Percentiles rank a stretch among this genome's conserved stretches.
These are phyloP conservation scores for Teratosphaeria epicoccoides DNA, from an alignment of 2,329 filamentous ascomycete species.

Conservation along the genomic window DNA sequence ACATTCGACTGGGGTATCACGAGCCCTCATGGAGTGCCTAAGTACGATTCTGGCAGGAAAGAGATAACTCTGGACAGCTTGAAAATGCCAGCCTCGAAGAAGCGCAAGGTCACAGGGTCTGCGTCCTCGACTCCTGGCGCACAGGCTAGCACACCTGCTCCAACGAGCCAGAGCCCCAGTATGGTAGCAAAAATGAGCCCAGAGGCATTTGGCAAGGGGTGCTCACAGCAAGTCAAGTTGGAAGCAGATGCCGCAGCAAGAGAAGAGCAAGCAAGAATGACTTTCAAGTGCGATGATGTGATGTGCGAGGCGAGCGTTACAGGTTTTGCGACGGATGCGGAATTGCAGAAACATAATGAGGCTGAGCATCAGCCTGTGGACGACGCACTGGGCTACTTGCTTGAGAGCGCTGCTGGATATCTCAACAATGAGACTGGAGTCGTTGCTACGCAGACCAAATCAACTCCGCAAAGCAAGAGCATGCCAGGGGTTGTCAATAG, in stretches of 20 bases:
- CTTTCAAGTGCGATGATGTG: conserved; percentile 43
- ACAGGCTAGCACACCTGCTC: conserved; percentile 24
- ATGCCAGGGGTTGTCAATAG: not conserved
- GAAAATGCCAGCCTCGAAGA: conserved; percentile 48
- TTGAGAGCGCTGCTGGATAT: conserved; percentile 41
- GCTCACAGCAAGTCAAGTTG: conserved; percentile 21
- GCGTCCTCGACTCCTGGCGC: conserved; percentile 29
- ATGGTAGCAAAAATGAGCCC: conserved; percentile 30
- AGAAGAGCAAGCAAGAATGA: conserved; percentile 20
- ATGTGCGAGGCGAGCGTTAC: conserved; percentile 42
- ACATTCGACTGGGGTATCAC: conserved; percentile 22
- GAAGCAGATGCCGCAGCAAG: conserved; percentile 28
- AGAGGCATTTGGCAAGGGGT: conserved; percentile 29
- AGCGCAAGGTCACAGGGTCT: conserved; percentile 33
- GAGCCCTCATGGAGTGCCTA: conserved; percentile 45
- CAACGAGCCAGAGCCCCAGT: conserved; percentile 30
- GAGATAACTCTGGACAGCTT: conserved; percentile 47
- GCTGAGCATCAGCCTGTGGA: conserved; percentile 44
- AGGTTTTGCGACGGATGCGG: conserved; percentile 45
- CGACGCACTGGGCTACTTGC: conserved; percentile 46
- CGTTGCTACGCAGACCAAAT: conserved; percentile 1
- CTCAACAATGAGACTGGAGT: conserved; percentile 38
- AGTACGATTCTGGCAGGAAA: conserved; percentile 40
- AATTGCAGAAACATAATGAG: conserved; percentile 44
- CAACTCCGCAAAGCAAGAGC: conserved; percentile 17